Evolutionary conservation across 805 yeast genomes (phyloP).

Genomic region (Saccharomycopsis sp.): DNA sequence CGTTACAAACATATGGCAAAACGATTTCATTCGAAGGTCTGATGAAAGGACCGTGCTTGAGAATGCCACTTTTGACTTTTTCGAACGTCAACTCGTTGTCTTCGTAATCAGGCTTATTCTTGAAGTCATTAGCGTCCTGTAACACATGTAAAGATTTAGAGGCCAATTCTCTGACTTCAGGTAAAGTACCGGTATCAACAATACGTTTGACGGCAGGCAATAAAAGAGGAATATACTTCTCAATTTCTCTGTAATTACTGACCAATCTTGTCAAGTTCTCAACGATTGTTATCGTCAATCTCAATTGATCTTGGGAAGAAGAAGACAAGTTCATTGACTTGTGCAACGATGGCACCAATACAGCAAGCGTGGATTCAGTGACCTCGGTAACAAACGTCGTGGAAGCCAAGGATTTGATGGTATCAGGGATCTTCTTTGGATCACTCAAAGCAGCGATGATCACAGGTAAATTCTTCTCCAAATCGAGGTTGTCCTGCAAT

Average conservation of each 20-base stretch:
- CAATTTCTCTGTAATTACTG: constrained; percentile 88
- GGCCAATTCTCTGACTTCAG: constrained; percentile 94
- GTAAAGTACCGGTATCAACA: constrained; percentile 82
- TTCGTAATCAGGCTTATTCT: constrained; percentile 58
- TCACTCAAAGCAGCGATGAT: constrained; percentile 87
- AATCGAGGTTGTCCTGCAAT: constrained; percentile 80
- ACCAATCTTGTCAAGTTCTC: constrained; percentile 95
- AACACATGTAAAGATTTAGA: constrained; percentile 77
- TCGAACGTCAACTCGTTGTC: constrained; percentile 47
- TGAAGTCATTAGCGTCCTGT: constrained; percentile 59
- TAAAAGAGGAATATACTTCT: constrained; percentile 74
- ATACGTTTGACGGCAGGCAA: constrained; percentile 91
- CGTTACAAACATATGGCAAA: constrained; percentile 43
- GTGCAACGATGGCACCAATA: constrained; percentile 86
- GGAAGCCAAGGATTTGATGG: constrained; percentile 82
- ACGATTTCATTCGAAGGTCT: constrained; percentile 32
- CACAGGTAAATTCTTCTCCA: constrained; percentile 74
- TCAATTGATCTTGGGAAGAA: constrained; percentile 89
- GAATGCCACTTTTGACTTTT: neutral
- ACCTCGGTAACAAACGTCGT: constrained; percentile 98
- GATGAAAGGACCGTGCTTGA: constrained; percentile 29
- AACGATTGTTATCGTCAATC: constrained; percentile 93
- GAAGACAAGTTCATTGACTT: constrained; percentile 83
- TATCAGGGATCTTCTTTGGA: constrained; percentile 81
- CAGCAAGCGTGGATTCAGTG: constrained; percentile 88